phyloP scores from a whole-genome alignment of 176 grass and related monocot species.

The Oryza meyeriana region DNA sequence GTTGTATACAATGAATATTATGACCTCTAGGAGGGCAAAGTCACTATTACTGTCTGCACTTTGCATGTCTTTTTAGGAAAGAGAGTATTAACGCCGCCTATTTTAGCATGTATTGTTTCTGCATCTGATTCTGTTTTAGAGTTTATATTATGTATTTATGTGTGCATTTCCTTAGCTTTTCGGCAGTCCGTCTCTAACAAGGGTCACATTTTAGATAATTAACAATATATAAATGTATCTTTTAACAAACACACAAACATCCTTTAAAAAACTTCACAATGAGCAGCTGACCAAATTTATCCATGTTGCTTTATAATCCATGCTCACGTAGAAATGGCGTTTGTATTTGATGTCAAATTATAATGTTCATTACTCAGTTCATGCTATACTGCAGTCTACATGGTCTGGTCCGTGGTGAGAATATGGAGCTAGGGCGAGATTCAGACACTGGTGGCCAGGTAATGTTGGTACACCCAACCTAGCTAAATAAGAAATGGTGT shows the following conservation, averaged over 20 bases:
- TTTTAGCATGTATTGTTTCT: not conserved
- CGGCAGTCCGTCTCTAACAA: not conserved
- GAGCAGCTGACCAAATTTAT: not conserved
- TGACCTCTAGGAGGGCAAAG: not conserved
- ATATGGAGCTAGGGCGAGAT: conserved; percentile 88
- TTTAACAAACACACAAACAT: not conserved
- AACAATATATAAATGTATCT: conserved; percentile 6
- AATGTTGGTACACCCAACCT: conserved; percentile 17
- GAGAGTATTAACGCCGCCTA: not conserved
- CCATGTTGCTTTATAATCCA: not conserved
- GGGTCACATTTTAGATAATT: conserved; percentile 5
- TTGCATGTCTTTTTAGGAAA: not conserved
- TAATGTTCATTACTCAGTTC: conserved; percentile 20
- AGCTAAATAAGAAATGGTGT: not conserved
- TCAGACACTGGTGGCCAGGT: conserved; percentile 85
- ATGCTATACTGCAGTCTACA: conserved; percentile 47
- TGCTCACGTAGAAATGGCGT: not conserved
- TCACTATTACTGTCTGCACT: not conserved
- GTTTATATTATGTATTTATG: not conserved
- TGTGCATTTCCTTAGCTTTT: not conserved
- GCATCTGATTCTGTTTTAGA: not conserved
- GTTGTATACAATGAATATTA: not conserved
- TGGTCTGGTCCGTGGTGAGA: conserved; percentile 77
- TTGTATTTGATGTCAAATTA: not conserved
- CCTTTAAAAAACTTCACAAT: not conserved